Conservation (phyloP, 2,329 filamentous ascomycete genomes). For the Samsoniella hepiali region DNA sequence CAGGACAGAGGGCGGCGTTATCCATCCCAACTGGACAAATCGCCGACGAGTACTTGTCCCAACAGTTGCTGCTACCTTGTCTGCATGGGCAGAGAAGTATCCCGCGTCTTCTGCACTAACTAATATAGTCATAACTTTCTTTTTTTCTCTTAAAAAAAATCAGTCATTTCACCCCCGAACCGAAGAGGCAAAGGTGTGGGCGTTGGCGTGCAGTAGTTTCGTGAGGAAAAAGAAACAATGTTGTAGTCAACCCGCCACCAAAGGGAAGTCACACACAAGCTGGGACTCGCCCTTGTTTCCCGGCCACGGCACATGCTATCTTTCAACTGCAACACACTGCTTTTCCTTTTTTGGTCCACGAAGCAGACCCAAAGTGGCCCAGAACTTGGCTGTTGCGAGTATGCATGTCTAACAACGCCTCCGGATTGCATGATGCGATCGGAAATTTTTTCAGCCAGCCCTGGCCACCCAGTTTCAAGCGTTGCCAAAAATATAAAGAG, state of each 20-base stretch:
- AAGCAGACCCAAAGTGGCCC: background rate
- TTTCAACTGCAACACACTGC: background rate
- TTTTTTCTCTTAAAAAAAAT: background rate
- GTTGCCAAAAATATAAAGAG: background rate
- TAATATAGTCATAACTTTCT: background rate
- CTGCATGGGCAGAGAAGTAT: background rate
- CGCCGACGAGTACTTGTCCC: background rate
- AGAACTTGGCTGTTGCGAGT: background rate
- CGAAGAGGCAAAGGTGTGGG: background rate
- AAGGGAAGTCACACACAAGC: background rate
- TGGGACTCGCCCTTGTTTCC: background rate
- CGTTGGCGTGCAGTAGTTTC: background rate
- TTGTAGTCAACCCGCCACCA: background rate
- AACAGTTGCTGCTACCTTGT: no score
- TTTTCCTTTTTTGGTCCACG: background rate
- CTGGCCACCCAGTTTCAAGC: background rate
- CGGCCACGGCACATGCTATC: background rate
- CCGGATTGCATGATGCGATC: constrained; percentile 5
- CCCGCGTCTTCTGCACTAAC: background rate
- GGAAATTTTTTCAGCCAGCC: background rate
- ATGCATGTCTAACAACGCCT: background rate
- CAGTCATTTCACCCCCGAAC: background rate
- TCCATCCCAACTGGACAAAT: background rate
- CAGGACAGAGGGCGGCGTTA: background rate
- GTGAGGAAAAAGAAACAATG: background rate